Conservation (phyloP, 257 asterid genomes). For the Ballota nigra region DNA sequence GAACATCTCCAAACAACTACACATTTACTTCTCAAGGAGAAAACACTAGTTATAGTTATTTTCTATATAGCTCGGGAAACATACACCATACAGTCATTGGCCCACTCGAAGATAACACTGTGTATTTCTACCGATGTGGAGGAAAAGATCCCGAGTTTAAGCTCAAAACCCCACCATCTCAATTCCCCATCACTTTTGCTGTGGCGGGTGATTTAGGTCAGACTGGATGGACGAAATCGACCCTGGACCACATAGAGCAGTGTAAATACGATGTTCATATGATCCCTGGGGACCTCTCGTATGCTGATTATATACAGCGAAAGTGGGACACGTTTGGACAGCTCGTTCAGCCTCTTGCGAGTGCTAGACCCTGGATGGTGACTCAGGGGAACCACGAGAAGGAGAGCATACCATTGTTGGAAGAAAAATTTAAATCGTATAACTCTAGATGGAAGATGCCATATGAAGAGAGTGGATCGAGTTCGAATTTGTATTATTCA, state of each 20-base stretch:
- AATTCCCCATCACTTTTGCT: slow-evolving; percentile 78
- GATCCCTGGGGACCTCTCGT: slow-evolving; percentile 94
- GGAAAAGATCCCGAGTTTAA: slow-evolving; percentile 76
- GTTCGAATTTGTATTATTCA: slow-evolving; percentile 84
- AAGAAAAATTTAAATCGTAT: slow-evolving; percentile 58
- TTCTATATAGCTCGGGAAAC: slow-evolving; percentile 70
- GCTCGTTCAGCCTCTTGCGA: slow-evolving; percentile 93
- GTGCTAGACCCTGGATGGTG: slow-evolving; percentile 99
- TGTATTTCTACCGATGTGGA: slow-evolving; percentile 80
- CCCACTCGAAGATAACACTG: slow-evolving; percentile 61
- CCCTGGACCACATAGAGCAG: slow-evolving; percentile 74
- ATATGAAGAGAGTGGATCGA: slow-evolving; percentile 77
- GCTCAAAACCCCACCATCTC: slow-evolving; percentile 84
- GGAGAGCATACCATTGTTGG: slow-evolving; percentile 61
- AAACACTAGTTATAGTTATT: slow-evolving; percentile 61
- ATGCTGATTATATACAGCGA: slow-evolving; percentile 78
- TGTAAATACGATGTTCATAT: slow-evolving; percentile 79
- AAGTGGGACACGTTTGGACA: slow-evolving; percentile 95
- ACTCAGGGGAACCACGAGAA: slow-evolving; percentile 97
- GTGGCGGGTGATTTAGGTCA: slow-evolving; percentile 98
- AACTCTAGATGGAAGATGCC: slow-evolving; percentile 99
- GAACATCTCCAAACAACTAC: slow-evolving; percentile 64
- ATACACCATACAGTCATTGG: slow-evolving; percentile 92
- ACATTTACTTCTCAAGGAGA: slow-evolving; percentile 55
- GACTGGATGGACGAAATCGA: slow-evolving; percentile 90